Percentiles rank a stretch among this genome's conserved stretches.
These are phyloP conservation scores for Rehmannia glutinosa DNA, from an alignment of 257 asterid genomes.

Conservation along the genomic window DNA sequence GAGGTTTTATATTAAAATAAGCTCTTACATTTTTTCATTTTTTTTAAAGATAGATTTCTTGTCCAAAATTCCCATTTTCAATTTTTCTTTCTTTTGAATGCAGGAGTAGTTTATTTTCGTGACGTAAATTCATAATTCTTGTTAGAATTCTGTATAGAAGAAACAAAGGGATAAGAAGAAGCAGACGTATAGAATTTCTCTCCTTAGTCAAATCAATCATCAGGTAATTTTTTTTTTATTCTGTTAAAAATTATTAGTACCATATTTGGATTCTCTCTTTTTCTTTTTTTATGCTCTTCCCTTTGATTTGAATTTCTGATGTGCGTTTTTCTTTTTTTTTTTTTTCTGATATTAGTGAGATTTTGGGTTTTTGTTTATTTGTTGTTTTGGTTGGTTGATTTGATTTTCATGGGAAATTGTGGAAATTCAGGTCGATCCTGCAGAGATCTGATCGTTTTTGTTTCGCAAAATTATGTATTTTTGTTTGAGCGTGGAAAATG, in stretches of 20 bases:
- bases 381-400: conserved; percentile 3
- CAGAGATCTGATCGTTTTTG: conserved; percentile 33
- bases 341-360: neutral
- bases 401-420: conserved; percentile 11
- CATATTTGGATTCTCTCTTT: neutral
- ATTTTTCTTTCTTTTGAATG: neutral
- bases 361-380: conserved; percentile 6
- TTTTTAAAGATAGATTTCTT: neutral
- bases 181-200: conserved; percentile 13
- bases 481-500: neutral
- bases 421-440: conserved; percentile 30
- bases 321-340: neutral
- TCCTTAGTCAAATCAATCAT: conserved; percentile 10
- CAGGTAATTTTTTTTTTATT: conserved; percentile 24
- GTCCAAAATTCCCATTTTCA: neutral
- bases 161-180: neutral
- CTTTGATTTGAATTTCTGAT: neutral
- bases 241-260: neutral
- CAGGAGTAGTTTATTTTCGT: conserved; percentile 28
- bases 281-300: too few relatives aligned
- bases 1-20: conserved; percentile 37
- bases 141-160: neutral
- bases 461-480: conserved; percentile 4
- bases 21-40: neutral
- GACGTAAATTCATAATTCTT: conserved; percentile 27